Percentiles rank a stretch among this genome's conserved stretches.
Conservation (phyloP, 2,329 filamentous ascomycete genomes). For the Akanthomyces lecanii region DNA sequence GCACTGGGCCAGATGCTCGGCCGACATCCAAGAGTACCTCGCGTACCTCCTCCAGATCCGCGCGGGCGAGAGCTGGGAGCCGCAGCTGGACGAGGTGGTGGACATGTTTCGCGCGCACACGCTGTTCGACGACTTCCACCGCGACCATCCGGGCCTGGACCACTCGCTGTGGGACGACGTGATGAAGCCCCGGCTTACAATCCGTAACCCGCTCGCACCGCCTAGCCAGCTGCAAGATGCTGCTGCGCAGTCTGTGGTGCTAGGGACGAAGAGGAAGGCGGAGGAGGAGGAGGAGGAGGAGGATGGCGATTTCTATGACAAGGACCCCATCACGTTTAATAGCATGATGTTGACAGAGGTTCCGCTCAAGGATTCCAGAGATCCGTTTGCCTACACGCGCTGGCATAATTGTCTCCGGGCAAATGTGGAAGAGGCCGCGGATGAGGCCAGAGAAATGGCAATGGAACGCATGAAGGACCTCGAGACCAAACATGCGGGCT, state of each 20-base stretch:
- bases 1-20: conserved; percentile 36
- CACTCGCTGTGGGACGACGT: not conserved
- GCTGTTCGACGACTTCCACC: conserved; percentile 34
- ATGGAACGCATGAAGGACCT: not conserved
- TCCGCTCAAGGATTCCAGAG: not conserved
- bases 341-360: not conserved
- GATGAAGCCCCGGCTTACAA: not conserved
- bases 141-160: conserved; percentile 23
- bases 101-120: conserved; percentile 33
- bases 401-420: not conserved
- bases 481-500: not conserved
- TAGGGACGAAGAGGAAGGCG: not conserved
- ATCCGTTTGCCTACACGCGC: conserved; percentile 8
- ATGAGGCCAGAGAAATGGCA: not conserved
- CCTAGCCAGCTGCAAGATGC: no score
- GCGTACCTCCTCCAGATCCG: conserved; percentile 28
- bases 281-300: not conserved
- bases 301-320: not conserved
- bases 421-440: not conserved
- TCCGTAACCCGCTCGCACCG: not conserved
- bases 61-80: conserved; percentile 27
- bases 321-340: not conserved
- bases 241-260: no score
- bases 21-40: conserved; percentile 38
- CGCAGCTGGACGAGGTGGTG: conserved; percentile 28